phyloP scores from a whole-genome alignment of 139 green algal genomes.

The Desmodesmus armatus region DNA sequence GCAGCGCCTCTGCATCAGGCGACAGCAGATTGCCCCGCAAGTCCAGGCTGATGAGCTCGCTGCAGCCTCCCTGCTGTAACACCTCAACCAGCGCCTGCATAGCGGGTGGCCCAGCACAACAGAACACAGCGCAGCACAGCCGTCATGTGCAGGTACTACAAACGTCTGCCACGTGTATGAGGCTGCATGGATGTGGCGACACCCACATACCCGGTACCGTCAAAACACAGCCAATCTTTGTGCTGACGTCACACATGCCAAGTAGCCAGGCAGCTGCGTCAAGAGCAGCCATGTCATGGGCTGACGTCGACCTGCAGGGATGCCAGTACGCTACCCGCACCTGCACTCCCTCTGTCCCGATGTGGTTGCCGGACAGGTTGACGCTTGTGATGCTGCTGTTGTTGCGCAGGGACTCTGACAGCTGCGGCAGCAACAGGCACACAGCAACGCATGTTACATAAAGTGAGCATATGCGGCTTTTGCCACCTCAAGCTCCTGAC shows the following conservation, averaged over 20 bases:
- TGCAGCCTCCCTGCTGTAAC: conserved; percentile 49
- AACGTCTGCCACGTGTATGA: not conserved
- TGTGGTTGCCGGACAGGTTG: conserved; percentile 70
- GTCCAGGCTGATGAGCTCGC: conserved; percentile 66
- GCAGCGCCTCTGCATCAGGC: conserved; percentile 14
- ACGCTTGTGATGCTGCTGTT: conserved; percentile 70
- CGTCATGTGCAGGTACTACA: too few species aligned
- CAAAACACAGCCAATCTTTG: not conserved
- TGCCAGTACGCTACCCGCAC: conserved; percentile 7
- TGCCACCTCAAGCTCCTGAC: too few species aligned
- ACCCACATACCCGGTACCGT: too few species aligned
- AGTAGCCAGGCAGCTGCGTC: not conserved
- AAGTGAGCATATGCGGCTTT: too few species aligned
- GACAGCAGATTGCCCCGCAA: conserved; percentile 57
- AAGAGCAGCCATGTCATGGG: not conserved
- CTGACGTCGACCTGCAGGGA: not conserved
- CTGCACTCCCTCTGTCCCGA: conserved; percentile 68
- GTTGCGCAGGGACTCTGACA: conserved; percentile 63
- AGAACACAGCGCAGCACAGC: too few species aligned
- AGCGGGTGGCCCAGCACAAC: too few species aligned
- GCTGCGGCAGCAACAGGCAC: conserved; percentile 36
- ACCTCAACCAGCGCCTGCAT: conserved; percentile 48
- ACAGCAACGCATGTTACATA: not conserved
- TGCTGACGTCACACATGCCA: not conserved
- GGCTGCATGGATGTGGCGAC: too few species aligned